A percentile compares a stretch with the other conserved stretches of the same genome.
phyloP scores from a whole-genome alignment of 192 early-diverging fungal species.

The Backusella psychrophila region DNA sequence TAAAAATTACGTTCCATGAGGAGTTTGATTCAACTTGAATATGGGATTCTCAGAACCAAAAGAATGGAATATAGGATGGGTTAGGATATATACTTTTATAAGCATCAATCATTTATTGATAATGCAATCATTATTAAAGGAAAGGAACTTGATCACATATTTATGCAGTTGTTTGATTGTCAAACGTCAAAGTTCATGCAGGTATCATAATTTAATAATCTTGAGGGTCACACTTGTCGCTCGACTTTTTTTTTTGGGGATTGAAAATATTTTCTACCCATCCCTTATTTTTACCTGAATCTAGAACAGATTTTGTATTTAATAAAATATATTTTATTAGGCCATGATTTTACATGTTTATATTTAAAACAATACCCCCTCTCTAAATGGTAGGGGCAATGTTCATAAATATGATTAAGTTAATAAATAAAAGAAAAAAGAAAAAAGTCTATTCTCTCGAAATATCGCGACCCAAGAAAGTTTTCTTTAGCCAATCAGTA shows the following conservation, averaged over 20 bases:
- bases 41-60: neutral
- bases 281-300: neutral
- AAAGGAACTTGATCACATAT: neutral
- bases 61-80: neutral
- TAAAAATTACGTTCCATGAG: neutral
- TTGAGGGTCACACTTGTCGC: neutral
- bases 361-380: neutral
- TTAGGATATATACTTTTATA: neutral
- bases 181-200: neutral
- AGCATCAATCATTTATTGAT: neutral
- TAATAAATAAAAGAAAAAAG: neutral
- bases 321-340: neutral
- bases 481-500: slow-evolving; percentile 91
- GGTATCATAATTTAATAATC: neutral
- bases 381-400: neutral
- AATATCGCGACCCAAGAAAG: slow-evolving; percentile 89
- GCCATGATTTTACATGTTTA: neutral
- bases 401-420: neutral
- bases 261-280: neutral
- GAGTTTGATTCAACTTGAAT: neutral
- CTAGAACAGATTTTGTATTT: neutral
- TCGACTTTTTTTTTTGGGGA: neutral
- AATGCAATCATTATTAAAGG: neutral
- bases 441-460: slow-evolving; percentile 69
- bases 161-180: neutral